phyloP scores from a whole-genome alignment of 192 early-diverging fungal species.

The Coemansia sp. region DNA sequence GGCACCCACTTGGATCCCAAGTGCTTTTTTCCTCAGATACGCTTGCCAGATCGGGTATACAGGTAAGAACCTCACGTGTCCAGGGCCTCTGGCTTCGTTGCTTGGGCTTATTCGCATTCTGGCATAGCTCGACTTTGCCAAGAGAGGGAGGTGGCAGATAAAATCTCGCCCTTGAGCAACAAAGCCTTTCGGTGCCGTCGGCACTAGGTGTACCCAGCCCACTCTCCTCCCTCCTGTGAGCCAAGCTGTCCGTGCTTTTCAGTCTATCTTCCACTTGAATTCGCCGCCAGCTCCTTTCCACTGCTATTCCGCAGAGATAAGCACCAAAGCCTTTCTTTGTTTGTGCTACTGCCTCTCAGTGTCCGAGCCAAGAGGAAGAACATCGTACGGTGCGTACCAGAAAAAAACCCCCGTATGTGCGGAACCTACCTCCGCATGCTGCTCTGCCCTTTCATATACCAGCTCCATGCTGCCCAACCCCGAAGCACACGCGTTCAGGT shows the following conservation, averaged over 20 bases:
- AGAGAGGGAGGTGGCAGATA: neutral
- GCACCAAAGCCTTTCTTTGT: neutral
- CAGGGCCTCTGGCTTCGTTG: neutral
- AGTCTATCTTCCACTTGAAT: too few species aligned
- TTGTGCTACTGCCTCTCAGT: neutral
- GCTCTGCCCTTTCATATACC: neutral
- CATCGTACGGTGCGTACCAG: slow-evolving; percentile 1
- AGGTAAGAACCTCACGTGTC: neutral
- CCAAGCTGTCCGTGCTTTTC: neutral
- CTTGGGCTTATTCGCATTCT: neutral
- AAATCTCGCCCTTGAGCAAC: neutral
- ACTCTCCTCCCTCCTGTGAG: neutral
- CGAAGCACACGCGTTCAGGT: slow-evolving; percentile 3
- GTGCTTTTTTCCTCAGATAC: neutral
- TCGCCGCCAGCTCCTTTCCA: neutral
- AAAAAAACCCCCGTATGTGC: neutral
- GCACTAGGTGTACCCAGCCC: neutral
- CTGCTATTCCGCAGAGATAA: neutral
- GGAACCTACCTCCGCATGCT: neutral
- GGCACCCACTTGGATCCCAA: neutral
- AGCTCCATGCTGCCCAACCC: neutral
- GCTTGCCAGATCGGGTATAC: neutral
- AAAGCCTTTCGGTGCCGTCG: neutral
- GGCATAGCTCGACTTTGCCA: neutral
- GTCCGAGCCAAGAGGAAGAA: neutral